These are phyloP conservation scores for Starmerella stigmatis DNA, from an alignment of 805 yeast genomes.

Conservation along the genomic window DNA sequence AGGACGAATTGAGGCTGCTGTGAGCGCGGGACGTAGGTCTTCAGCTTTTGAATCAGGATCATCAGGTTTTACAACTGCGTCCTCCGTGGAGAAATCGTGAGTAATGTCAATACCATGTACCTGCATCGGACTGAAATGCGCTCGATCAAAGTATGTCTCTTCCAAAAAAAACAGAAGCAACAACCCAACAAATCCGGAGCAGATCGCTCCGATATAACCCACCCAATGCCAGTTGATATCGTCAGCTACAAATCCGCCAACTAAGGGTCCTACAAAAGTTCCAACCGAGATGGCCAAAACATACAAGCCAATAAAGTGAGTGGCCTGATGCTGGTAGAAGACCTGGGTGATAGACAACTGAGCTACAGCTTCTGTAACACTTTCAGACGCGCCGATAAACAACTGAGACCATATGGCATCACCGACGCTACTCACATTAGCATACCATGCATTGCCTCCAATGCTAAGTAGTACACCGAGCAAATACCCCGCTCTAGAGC, in stretches of 20 bases:
- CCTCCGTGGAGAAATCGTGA: background rate
- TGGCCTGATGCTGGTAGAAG: constrained; percentile 67
- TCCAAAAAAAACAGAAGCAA: constrained; percentile 53
- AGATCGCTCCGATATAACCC: constrained; percentile 55
- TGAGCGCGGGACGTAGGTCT: background rate
- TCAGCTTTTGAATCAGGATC: no score
- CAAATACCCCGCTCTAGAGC: constrained; percentile 59
- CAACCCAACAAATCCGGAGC: constrained; percentile 48
- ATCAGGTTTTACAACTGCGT: background rate
- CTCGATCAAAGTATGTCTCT: constrained; percentile 47
- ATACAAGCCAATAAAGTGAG: constrained; percentile 60
- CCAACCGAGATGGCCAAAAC: constrained; percentile 67
- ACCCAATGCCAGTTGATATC: constrained; percentile 67
- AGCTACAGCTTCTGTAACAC: constrained; percentile 71
- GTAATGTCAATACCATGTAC: background rate
- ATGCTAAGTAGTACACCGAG: constrained; percentile 52
- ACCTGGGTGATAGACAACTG: constrained; percentile 56
- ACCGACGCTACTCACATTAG: constrained; percentile 39
- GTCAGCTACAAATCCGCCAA: constrained; percentile 62
- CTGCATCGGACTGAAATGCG: constrained; percentile 18
- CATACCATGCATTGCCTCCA: constrained; percentile 64
- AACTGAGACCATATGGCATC: constrained; percentile 71
- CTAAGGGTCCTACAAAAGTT: constrained; percentile 66
- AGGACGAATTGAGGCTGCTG: constrained; percentile 10
- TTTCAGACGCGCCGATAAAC: constrained; percentile 68